phyloP scores from a whole-genome alignment of 805 yeast species.

The Yarrowia sp. region DNA sequence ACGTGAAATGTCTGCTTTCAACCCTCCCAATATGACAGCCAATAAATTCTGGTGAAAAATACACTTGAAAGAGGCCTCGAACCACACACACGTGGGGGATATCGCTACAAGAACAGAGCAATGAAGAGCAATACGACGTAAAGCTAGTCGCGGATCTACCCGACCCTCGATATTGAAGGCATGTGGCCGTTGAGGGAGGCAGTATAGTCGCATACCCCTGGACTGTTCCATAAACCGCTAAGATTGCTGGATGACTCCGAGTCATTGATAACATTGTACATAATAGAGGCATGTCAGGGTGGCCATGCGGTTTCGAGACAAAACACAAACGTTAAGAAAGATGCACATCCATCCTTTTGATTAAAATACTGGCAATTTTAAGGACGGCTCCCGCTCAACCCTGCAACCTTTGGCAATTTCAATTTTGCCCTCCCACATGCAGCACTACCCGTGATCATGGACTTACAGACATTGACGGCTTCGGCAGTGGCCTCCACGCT shows the following conservation, averaged over 20 bases:
- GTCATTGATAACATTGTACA: constrained; percentile 11
- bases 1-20: constrained; percentile 7
- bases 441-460: constrained; percentile 32
- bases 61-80: not conserved
- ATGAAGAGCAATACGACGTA: too few relatives aligned
- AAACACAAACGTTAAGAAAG: not conserved
- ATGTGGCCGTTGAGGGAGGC: too few relatives aligned
- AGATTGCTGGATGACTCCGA: constrained; percentile 16
- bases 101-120: not conserved
- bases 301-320: not conserved
- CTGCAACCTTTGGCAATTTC: not conserved
- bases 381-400: not conserved
- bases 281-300: not conserved
- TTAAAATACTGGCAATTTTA: not conserved
- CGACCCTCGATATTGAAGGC: too few relatives aligned
- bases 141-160: too few relatives aligned
- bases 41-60: not conserved
- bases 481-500: constrained; percentile 39
- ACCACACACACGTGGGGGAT: constrained; percentile 6
- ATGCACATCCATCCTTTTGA: not conserved
- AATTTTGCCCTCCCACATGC: not conserved
- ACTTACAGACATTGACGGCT: constrained; percentile 37
- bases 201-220: too few relatives aligned
- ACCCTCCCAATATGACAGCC: not conserved
- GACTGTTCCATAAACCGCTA: not conserved